Evolutionary conservation across 352 stramenopile species (phyloP).

Genomic region (Globisporangium nunn): DNA sequence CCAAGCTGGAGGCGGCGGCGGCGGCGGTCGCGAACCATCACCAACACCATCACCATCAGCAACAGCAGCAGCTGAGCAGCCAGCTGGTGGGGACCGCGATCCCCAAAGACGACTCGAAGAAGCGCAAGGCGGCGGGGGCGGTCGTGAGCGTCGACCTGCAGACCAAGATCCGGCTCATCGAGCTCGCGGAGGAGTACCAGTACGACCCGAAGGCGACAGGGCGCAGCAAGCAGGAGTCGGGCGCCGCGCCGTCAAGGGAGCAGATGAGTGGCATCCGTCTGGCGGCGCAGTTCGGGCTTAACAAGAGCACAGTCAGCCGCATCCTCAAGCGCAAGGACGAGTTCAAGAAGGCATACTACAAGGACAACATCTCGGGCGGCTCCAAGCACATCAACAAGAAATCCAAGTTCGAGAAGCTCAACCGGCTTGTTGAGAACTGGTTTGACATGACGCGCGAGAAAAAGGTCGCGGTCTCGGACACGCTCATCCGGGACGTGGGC

Average conservation of each 20-base stretch:
- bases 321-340: slow-evolving; percentile 85
- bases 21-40: neutral
- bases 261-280: slow-evolving; percentile 69
- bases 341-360: slow-evolving; percentile 85
- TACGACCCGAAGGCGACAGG: slow-evolving; percentile 59
- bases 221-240: slow-evolving; percentile 28
- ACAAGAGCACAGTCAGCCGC: slow-evolving; percentile 79
- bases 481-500: slow-evolving; percentile 65
- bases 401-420: slow-evolving; percentile 83
- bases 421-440: slow-evolving; percentile 76
- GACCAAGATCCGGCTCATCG: slow-evolving; percentile 82
- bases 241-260: slow-evolving; percentile 21
- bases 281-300: slow-evolving; percentile 67
- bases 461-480: slow-evolving; percentile 61
- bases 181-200: slow-evolving; percentile 75
- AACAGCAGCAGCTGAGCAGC: slow-evolving; percentile 11
- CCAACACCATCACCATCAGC: slow-evolving; percentile 5
- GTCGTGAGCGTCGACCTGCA: slow-evolving; percentile 76
- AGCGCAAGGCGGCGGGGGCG: slow-evolving; percentile 41
- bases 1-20: slow-evolving; percentile 14
- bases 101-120: slow-evolving; percentile 22
- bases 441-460: slow-evolving; percentile 77
- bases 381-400: slow-evolving; percentile 87
- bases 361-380: slow-evolving; percentile 76
- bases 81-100: neutral